Percentiles rank a stretch among this genome's conserved stretches.
These are phyloP conservation scores for Samsoniella hepiali DNA, from an alignment of 2,329 filamentous ascomycete genomes.

Conservation along the genomic window DNA sequence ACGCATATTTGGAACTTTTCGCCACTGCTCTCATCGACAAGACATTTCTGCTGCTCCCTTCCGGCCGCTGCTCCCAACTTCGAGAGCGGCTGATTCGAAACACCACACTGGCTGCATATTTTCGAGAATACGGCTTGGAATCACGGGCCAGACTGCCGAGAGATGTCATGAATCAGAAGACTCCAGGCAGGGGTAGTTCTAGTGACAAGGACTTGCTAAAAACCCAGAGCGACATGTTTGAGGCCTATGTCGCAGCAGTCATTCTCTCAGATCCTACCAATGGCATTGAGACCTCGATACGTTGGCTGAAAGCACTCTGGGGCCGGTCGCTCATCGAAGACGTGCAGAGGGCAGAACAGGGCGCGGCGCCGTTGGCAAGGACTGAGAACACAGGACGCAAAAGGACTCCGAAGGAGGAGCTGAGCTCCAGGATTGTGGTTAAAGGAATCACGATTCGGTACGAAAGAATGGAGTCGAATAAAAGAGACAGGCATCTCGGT, in stretches of 20 bases:
- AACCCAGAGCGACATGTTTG: conserved; percentile 81
- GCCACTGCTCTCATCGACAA: conserved; percentile 72
- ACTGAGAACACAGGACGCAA: background rate
- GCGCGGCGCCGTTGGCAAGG: conserved; percentile 23
- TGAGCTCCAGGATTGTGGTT: conserved; percentile 44
- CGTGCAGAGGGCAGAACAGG: conserved; percentile 40
- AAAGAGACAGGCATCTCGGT: conserved; percentile 51
- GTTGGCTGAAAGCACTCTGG: conserved; percentile 78
- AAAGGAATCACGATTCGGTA: conserved; percentile 61
- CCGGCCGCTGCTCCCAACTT: conserved; percentile 70
- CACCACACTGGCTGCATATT: conserved; percentile 67
- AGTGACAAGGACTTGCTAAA: conserved; percentile 61
- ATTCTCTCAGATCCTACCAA: conserved; percentile 63
- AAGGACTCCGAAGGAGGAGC: conserved; percentile 30
- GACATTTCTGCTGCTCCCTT: conserved; percentile 61
- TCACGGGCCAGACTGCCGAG: conserved; percentile 56
- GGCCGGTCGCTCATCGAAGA: conserved; percentile 57
- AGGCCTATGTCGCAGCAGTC: conserved; percentile 81
- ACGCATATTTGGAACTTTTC: conserved; percentile 78
- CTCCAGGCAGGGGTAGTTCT: conserved; percentile 27
- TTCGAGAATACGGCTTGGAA: conserved; percentile 67
- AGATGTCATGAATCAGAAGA: conserved; percentile 35
- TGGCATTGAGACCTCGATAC: conserved; percentile 59
- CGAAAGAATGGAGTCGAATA: conserved; percentile 48
- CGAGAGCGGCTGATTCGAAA: conserved; percentile 82